Percentiles rank a stretch among this genome's conserved stretches.
Evolutionary conservation across 2,329 filamentous ascomycete species (phyloP).

Genomic region (Colletotrichum costaricense): DNA sequence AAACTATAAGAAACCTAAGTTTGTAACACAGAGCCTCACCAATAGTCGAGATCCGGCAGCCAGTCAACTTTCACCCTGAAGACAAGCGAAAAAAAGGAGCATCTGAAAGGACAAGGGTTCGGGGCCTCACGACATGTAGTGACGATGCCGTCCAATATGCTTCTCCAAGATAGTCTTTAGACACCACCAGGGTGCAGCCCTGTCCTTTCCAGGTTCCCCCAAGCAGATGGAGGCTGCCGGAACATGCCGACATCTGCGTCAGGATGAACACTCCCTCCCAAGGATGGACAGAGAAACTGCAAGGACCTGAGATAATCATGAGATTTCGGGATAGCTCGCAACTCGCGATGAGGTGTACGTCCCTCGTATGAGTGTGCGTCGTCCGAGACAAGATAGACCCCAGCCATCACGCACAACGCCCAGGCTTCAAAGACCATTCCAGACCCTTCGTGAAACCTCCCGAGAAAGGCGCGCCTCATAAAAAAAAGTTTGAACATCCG

Average conservation of each 20-base stretch:
- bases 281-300: background rate
- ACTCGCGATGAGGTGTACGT: too few species aligned
- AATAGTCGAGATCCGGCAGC: background rate
- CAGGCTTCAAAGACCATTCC: slow-evolving; percentile 6
- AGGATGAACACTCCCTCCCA: background rate
- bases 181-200: background rate
- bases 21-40: too few species aligned
- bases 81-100: background rate
- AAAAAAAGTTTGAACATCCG: background rate
- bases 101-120: background rate
- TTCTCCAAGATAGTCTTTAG: too few species aligned
- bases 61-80: background rate
- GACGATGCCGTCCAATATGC: background rate
- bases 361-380: background rate
- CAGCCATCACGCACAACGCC: background rate
- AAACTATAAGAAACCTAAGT: background rate
- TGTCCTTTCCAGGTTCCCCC: background rate
- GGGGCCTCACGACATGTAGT: background rate
- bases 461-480: background rate
- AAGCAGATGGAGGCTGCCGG: background rate
- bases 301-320: background rate
- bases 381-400: background rate
- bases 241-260: slow-evolving; percentile 7
- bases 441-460: slow-evolving; percentile 24
- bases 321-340: background rate